These are phyloP conservation scores for Sparassis latifolia DNA, from an alignment of 1,284 basidiomycete genomes.

Conservation along the genomic window DNA sequence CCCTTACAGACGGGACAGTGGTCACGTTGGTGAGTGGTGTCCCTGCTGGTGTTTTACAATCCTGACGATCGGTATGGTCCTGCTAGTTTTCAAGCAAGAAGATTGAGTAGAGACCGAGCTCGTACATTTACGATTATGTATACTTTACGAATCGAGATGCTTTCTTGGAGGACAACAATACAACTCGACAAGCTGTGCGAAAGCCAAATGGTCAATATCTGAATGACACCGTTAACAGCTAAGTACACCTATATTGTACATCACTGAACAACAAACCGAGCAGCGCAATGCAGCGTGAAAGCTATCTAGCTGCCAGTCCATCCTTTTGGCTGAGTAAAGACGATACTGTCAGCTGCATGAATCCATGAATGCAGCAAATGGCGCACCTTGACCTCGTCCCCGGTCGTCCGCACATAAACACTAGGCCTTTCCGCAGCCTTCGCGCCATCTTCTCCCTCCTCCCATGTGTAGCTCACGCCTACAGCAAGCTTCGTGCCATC, in stretches of 20 bases:
- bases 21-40: conserved; percentile 41
- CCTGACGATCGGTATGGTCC: not conserved
- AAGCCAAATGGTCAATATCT: too few species aligned
- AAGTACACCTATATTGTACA: not conserved
- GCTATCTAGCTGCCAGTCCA: conserved; percentile 15
- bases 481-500: conserved; percentile 81
- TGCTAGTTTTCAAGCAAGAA: conserved; percentile 3
- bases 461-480: conserved; percentile 82
- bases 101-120: not conserved
- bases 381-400: conserved; percentile 54
- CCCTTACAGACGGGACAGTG: conserved; percentile 47
- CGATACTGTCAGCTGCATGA: too few species aligned
- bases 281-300: too few species aligned
- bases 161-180: not conserved
- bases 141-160: not conserved
- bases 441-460: conserved; percentile 70
- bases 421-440: conserved; percentile 37
- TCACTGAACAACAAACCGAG: not conserved
- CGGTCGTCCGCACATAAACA: conserved; percentile 30
- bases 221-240: too few species aligned
- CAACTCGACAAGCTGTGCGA: too few species aligned
- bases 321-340: conserved; percentile 21
- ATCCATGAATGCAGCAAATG: not conserved
- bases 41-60: not conserved
- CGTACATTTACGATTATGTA: not conserved